Base-by-base conservation (phyloP, 2,329 filamentous ascomycete species). In the Fusarium tjaetaba region DNA sequence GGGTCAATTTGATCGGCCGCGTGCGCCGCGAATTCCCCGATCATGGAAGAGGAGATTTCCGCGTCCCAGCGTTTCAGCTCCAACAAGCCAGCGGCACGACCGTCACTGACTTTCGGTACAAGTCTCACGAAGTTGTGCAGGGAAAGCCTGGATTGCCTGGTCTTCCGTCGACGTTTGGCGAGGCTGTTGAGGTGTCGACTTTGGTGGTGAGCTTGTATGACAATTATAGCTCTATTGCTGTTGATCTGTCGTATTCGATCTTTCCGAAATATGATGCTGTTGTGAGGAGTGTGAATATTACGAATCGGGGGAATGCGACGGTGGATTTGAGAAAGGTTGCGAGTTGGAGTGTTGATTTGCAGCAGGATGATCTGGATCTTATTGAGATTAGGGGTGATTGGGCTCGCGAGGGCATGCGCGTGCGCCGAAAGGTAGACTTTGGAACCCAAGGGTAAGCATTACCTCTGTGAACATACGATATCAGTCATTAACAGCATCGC, bases 11-110 rank as follows among this genome's bases (percentile, higher is more conserved):
- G 83, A 38, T 80, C 83, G 86, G 85, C 14, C 88, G 87, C 39
- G 77, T 86, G n/a, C 86, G 88, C n/a, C 86, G 90, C 55, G 90
- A 92, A 77, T 91, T 91, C 61, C 90, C 90, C 2, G 90, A 92
- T 64, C 81, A 89, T 8, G 90, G 90, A 2, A 86, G 89, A n/a
- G 90, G 90, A 30, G 91, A 92, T 77, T 90, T 91, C 68, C 86
- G 91, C 11, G 80, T 87, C 5, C 90, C 90, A 1, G 90, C 90
- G 0, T 85, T 92, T 18, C 86, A 88, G 36, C 89, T 92, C 71
- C 84, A 85, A 59, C 89, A 92, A 73, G 81, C 86, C 2, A 85
- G 85, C 24, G 90, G 90, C 32, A 85, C 89, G 69, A 90, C 89
- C 1, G 85, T 92, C 24, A 88, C 86, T 11, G 86, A 88, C 15